phyloP scores from a whole-genome alignment of 108 stramenopile genomes.

The Craspedostauros australis region DNA sequence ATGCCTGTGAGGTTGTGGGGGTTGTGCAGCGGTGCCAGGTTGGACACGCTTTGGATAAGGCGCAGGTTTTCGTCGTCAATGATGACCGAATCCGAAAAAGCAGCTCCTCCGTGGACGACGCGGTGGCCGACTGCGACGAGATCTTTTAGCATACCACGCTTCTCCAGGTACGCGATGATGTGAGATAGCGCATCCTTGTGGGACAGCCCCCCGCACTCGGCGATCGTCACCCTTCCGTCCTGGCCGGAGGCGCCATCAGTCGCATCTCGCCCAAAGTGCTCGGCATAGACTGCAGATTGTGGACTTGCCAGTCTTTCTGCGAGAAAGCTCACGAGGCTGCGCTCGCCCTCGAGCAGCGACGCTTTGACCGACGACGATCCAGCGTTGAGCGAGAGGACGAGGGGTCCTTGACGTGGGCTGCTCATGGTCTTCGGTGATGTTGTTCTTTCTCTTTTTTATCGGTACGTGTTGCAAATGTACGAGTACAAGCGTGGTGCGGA shows the following conservation, averaged over 20 bases:
- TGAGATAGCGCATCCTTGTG: constrained; percentile 12
- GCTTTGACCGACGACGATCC: constrained; percentile 35
- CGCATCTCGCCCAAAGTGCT: background rate
- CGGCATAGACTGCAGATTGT: constrained; percentile 6
- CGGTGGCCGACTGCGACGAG: constrained; percentile 42
- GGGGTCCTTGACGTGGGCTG: no score
- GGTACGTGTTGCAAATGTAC: no score
- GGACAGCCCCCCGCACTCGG: background rate
- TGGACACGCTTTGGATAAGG: constrained; percentile 16
- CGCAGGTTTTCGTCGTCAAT: constrained; percentile 8
- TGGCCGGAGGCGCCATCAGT: background rate
- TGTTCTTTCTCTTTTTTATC: no score
- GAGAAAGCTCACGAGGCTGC: constrained; percentile 6
- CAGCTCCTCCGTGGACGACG: constrained; percentile 44
- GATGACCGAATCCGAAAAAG: constrained; percentile 11
- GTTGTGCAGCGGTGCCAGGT: constrained; percentile 45
- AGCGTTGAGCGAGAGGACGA: constrained; percentile 26
- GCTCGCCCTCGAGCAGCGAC: constrained; percentile 9
- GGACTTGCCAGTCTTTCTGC: constrained; percentile 17
- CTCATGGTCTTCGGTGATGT: no score
- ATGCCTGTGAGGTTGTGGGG: constrained; percentile 36
- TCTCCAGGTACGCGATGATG: constrained; percentile 11
- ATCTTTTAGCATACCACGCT: constrained; percentile 8
- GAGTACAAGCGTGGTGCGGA: no score
- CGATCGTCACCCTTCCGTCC: background rate